Conservation (phyloP, 805 yeast genomes). For the Lachancea waltii region DNA sequence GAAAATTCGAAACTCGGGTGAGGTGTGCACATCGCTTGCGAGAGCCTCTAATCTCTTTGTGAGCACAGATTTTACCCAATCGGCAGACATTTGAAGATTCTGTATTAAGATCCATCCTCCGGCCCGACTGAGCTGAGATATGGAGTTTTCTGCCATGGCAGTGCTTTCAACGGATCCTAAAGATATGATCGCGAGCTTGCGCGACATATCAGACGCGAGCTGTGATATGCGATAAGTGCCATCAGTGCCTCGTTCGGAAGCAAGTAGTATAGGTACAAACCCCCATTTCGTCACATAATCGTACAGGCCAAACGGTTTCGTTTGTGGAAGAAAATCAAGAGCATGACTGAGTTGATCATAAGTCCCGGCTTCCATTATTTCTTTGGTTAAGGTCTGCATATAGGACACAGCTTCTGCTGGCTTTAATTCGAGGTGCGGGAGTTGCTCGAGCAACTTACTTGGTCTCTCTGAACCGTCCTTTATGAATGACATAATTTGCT, state of each 20-base stretch:
- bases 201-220: conserved; percentile 33
- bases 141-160: conserved; percentile 48
- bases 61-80: conserved; percentile 50
- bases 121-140: conserved; percentile 38
- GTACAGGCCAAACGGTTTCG: conserved; percentile 8
- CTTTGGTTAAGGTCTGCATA: not conserved
- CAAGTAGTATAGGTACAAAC: conserved; percentile 37
- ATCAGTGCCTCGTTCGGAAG: conserved; percentile 60
- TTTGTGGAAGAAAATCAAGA: not conserved
- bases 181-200: conserved; percentile 42
- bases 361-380: not conserved
- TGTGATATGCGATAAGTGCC: conserved; percentile 49
- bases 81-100: conserved; percentile 66
- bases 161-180: conserved; percentile 71
- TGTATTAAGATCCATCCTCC: conserved; percentile 75
- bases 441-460: not conserved
- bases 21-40: conserved; percentile 29
- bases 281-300: conserved; percentile 12
- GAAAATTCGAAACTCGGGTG: conserved; percentile 46
- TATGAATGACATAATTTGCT: no score
- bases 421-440: not conserved
- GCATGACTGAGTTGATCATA: not conserved
- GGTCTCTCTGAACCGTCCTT: not conserved
- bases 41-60: conserved; percentile 33
- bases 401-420: not conserved